Percentiles rank a stretch among this genome's conserved stretches.
Evolutionary conservation across 805 yeast species (phyloP).

Genomic region (Kregervanrija fluxuum): DNA sequence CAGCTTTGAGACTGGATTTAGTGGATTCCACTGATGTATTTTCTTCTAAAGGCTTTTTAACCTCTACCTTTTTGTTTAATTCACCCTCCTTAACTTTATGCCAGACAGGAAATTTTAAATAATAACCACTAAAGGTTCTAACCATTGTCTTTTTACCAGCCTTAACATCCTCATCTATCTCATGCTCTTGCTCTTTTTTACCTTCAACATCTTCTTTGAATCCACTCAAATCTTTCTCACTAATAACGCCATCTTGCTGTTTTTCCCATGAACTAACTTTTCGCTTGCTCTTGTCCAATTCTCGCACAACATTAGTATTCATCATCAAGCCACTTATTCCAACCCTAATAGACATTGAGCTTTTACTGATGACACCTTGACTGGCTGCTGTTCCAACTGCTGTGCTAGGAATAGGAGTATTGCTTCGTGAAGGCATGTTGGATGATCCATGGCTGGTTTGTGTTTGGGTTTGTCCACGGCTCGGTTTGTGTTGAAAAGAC

Average conservation of each 20-base stretch:
- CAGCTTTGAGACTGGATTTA: neutral
- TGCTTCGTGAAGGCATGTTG: no score
- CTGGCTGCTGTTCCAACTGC: neutral
- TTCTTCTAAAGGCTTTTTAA: neutral
- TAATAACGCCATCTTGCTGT: neutral
- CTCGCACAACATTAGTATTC: constrained; percentile 20
- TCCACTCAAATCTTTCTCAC: constrained; percentile 7
- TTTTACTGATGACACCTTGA: constrained; percentile 5
- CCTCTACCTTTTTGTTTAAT: neutral
- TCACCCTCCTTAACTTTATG: constrained; percentile 5
- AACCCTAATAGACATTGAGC: constrained; percentile 8
- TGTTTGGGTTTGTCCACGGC: neutral
- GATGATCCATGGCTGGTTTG: no score
- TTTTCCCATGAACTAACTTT: constrained; percentile 7
- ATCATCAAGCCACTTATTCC: constrained; percentile 20
- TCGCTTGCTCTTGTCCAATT: constrained; percentile 18
- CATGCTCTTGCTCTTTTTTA: constrained; percentile 3
- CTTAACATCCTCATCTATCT: constrained; percentile 12
- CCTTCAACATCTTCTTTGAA: constrained; percentile 3
- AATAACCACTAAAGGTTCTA: constrained; percentile 24
- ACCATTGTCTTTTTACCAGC: constrained; percentile 10
- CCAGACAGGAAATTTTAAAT: constrained; percentile 19
- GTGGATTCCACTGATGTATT: neutral
- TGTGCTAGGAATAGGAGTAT: no score
- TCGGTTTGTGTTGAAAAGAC: neutral